These are phyloP conservation scores for Sphaerobolus stellatus DNA, from an alignment of 1,284 basidiomycete species.

Conservation along the genomic window DNA sequence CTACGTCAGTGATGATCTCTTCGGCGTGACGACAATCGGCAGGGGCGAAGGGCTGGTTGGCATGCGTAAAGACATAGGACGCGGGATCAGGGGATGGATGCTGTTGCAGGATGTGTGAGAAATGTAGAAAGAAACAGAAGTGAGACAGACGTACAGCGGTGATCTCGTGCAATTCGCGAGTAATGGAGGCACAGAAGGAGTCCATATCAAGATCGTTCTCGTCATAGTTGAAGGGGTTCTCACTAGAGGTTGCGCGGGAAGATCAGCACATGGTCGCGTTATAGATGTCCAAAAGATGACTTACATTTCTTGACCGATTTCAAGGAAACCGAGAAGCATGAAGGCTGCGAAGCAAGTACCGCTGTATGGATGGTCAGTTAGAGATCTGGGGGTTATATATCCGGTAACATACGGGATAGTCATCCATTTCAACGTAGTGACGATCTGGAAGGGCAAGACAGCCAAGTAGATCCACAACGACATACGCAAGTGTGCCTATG, in stretches of 20 bases:
- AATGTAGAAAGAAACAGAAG: too few relatives aligned
- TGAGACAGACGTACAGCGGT: too few relatives aligned
- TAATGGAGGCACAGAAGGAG: conserved; percentile 59
- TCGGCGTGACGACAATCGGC: conserved; percentile 55
- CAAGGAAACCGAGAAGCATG: conserved; percentile 65
- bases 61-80: conserved; percentile 50
- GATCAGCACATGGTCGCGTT: too few relatives aligned
- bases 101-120: too few relatives aligned
- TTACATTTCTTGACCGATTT: conserved; percentile 69
- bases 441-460: conserved; percentile 69
- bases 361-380: conserved; percentile 17
- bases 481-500: conserved; percentile 10
- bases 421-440: conserved; percentile 47
- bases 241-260: conserved; percentile 34
- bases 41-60: conserved; percentile 69
- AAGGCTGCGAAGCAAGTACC: conserved; percentile 61
- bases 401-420: conserved; percentile 50
- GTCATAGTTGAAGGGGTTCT: conserved; percentile 71
- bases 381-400: conserved; percentile 3
- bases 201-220: conserved; percentile 69
- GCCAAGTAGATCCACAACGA: conserved; percentile 52
- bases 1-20: conserved; percentile 43
- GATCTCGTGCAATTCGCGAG: conserved; percentile 66
- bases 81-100: conserved; percentile 52
- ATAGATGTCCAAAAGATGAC: not conserved